Evolutionary conservation across 1,284 basidiomycete species (phyloP).

Genomic region (Stereum hirsutum): DNA sequence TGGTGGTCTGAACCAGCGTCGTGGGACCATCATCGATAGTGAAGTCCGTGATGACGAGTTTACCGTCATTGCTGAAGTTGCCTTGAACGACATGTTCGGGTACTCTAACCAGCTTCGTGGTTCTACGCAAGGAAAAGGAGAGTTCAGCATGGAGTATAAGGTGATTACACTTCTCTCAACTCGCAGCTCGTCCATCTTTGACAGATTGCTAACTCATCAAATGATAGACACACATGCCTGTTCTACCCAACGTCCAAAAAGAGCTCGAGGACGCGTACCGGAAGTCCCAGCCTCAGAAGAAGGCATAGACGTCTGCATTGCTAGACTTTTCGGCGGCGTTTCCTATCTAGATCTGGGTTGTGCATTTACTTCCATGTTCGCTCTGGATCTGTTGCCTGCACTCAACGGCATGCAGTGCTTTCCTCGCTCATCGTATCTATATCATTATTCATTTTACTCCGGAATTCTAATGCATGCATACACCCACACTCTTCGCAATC

Average conservation of each 20-base stretch:
- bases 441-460: no score
- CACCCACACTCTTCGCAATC: no score
- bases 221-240: slow-evolving; percentile 66
- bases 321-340: no score
- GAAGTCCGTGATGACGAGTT: slow-evolving; percentile 98
- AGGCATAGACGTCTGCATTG: slow-evolving; percentile 36
- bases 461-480: no score
- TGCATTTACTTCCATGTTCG: no score
- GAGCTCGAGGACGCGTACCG: slow-evolving; percentile 60
- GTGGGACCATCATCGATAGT: slow-evolving; percentile 93
- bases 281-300: slow-evolving; percentile 38
- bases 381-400: no score
- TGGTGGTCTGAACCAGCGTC: slow-evolving; percentile 87
- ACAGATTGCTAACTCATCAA: slow-evolving; percentile 8
- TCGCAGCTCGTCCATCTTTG: background rate
- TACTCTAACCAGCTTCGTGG: slow-evolving; percentile 91
- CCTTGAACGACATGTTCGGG: slow-evolving; percentile 98
- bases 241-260: slow-evolving; percentile 83
- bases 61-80: slow-evolving; percentile 85
- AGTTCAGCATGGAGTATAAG: slow-evolving; percentile 97
- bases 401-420: no score
- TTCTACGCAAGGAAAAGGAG: slow-evolving; percentile 92
- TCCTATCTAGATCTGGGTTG: no score
- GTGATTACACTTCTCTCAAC: slow-evolving; percentile 25
- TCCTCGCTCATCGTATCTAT: no score